Conservation (phyloP, 208 protist genomes). For the Angomonas ambiguus region DNA sequence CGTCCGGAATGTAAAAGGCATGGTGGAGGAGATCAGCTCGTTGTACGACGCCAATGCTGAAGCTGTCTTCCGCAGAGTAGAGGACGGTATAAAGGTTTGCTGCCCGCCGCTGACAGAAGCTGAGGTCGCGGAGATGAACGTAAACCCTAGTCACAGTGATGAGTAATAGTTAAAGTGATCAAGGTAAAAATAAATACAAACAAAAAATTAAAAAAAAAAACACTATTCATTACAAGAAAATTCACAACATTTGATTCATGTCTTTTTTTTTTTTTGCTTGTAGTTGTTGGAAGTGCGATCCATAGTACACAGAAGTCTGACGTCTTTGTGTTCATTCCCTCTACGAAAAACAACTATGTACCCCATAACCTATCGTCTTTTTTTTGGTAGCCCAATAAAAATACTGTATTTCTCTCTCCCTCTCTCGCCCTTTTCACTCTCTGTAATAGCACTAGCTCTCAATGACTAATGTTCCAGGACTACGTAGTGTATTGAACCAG, state of each 20-base stretch:
- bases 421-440: constrained; percentile 1
- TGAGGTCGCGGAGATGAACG: constrained; percentile 29
- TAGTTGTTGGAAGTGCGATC: not conserved
- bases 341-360: not conserved
- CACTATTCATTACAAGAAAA: not conserved
- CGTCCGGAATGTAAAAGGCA: constrained; percentile 42
- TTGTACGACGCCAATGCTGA: constrained; percentile 64
- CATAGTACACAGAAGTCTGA: not conserved
- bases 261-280: not conserved
- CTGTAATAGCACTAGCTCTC: not conserved
- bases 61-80: constrained; percentile 54
- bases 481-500: constrained; percentile 44
- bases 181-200: not conserved
- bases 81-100: constrained; percentile 52
- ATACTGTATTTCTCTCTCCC: not conserved
- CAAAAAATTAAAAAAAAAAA: constrained; percentile 12
- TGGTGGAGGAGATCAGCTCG: constrained; percentile 53
- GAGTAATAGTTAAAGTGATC: too few relatives aligned
- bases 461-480: constrained; percentile 19
- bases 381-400: constrained; percentile 2
- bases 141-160: too few relatives aligned
- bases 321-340: constrained; percentile 2
- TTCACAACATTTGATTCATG: too few relatives aligned
- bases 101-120: constrained; percentile 50
- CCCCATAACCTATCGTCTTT: constrained; percentile 1